Evolutionary conservation across 371 early-diverging fungal species (phyloP), one percentile per base, ranked within the genome.

Genomic region (Rhizopus sp.): DNA sequence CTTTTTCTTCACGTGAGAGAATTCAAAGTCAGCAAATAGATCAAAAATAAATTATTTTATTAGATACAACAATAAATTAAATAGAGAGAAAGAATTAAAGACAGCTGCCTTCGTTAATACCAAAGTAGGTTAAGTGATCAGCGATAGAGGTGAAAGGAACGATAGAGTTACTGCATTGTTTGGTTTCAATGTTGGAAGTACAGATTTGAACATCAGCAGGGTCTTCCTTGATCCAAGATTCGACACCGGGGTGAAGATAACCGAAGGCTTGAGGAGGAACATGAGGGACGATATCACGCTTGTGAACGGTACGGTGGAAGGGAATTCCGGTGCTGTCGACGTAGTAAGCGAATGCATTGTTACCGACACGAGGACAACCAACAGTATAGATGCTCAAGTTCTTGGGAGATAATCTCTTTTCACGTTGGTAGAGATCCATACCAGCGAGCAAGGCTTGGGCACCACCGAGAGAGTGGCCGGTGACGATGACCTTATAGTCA

Each of bases 311-410:
- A 32, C 83, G 69, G 40, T 58, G 63, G 5, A 67, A 51, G 2
- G 61, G 64, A 39, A 80, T 52, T n/a, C 64, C 60, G 23, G 73
- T 54, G 0, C 39, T 41, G 29, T 78, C 63, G 23, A 79, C 54
- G 44, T 70, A 62, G 17, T 59, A 44, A 4, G 76, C 83, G 64
- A 80, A 84, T 7, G 44, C 64, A 10, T 63, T 40, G 50, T 83
- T 75, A 23, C 84, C 84, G 17, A 76, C 58, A 13, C 83, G 75
- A 44, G 83, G 84, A 63, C 69, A 63, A 15, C 84, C 83, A 30
- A 47, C 44, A 31, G 68, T 63, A 15, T 53, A 60, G 9, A 64
- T 59, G 23, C 23, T 39, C 47, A 68, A 32, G 9, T 63, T 68
- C 0, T 40, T 48, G 12, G 39, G 32, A 29, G 40, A 23, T 3